Conservation (phyloP, 495 filamentous ascomycete species). For the Geoglossum glabrum region DNA sequence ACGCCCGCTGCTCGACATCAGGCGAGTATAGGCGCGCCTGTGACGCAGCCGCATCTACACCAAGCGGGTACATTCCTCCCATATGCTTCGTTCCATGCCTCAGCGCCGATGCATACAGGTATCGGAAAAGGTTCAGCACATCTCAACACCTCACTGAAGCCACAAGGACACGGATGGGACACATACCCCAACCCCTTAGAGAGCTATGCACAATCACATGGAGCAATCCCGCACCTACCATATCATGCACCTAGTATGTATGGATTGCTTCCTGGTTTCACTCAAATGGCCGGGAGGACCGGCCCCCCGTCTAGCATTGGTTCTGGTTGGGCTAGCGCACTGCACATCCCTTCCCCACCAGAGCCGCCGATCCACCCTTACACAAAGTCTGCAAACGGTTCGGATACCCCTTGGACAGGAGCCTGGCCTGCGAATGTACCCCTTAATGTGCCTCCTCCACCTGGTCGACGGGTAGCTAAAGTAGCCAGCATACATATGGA, state of each 20-base stretch:
- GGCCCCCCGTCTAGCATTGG: neutral
- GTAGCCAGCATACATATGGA: neutral
- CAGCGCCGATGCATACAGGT: neutral
- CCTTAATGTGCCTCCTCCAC: neutral
- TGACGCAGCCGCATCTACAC: neutral
- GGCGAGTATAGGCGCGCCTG: neutral
- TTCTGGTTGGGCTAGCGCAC: neutral
- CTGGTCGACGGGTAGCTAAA: neutral
- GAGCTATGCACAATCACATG: neutral
- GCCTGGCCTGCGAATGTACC: neutral
- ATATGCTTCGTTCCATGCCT: neutral
- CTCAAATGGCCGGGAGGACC: neutral
- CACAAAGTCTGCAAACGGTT: neutral
- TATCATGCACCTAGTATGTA: neutral
- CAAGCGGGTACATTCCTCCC: neutral
- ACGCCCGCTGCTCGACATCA: neutral
- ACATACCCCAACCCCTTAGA: neutral
- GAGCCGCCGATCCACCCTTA: neutral
- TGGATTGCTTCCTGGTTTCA: neutral
- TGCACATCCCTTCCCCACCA: neutral
- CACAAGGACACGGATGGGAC: neutral
- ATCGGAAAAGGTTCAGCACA: neutral
- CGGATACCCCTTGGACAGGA: neutral
- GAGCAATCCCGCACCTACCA: neutral
- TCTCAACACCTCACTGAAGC: neutral